A percentile compares a stretch with the other conserved stretches of the same genome.
Evolutionary conservation across 805 yeast species (phyloP).

Genomic region (Saturnispora diversa): DNA sequence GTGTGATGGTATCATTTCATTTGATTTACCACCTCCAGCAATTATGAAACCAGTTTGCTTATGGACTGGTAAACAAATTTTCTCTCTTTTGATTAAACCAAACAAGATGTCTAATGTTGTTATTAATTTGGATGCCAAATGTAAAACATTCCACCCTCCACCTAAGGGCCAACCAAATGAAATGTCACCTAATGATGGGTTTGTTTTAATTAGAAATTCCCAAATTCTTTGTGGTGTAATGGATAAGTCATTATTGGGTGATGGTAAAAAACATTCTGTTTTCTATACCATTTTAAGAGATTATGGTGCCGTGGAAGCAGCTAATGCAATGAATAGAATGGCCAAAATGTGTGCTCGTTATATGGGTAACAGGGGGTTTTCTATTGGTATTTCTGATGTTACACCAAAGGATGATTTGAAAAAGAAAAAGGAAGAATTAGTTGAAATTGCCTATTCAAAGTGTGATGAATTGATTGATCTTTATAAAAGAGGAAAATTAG

Average conservation of each 20-base stretch:
- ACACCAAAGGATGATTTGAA: slow-evolving; percentile 82
- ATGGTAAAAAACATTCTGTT: slow-evolving; percentile 95
- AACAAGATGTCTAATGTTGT: slow-evolving; percentile 67
- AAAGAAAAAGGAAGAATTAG: slow-evolving; percentile 74
- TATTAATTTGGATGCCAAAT: slow-evolving; percentile 89
- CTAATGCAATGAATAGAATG: slow-evolving; percentile 95
- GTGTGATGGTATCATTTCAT: slow-evolving; percentile 84
- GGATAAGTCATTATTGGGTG: slow-evolving; percentile 96
- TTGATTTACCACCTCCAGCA: slow-evolving; percentile 94
- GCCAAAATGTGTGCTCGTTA: slow-evolving; percentile 97
- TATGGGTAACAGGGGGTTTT: slow-evolving; percentile 91
- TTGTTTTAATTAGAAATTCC: slow-evolving; percentile 82
- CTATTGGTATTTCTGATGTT: slow-evolving; percentile 95
- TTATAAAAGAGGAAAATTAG: slow-evolving; percentile 78
- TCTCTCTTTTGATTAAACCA: slow-evolving; percentile 80
- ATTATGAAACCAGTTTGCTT: slow-evolving; percentile 78
- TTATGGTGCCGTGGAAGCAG: slow-evolving; percentile 95
- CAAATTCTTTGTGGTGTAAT: slow-evolving; percentile 85
- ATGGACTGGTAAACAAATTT: slow-evolving; percentile 98
- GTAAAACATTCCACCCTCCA: slow-evolving; percentile 83
- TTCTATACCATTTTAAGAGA: slow-evolving; percentile 93
- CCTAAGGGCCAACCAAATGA: slow-evolving; percentile 65
- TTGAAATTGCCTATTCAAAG: slow-evolving; percentile 79
- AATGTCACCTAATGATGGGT: slow-evolving; percentile 98
- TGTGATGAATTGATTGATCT: slow-evolving; percentile 84